A percentile compares a stretch with the other conserved stretches of the same genome.
Conservation (phyloP, 2,329 filamentous ascomycete species). For the Aureobasidium sp. region DNA sequence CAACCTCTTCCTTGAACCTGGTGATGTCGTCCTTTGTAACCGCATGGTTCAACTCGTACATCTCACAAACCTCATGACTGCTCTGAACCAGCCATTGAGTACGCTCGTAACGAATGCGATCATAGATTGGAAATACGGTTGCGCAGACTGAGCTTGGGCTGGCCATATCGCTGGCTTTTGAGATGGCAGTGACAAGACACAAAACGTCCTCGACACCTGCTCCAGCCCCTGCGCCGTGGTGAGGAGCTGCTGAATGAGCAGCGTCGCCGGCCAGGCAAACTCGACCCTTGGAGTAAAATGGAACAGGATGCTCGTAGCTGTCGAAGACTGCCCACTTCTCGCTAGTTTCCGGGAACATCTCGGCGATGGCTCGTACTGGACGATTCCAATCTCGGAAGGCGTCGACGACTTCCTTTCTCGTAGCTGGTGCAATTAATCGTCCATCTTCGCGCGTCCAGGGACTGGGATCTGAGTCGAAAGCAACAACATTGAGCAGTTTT, state of each 20-base stretch:
- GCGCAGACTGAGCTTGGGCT: slow-evolving; percentile 21
- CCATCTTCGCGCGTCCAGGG: slow-evolving; percentile 34
- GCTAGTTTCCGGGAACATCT: slow-evolving; percentile 41
- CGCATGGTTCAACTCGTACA: slow-evolving; percentile 33
- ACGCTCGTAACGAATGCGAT: slow-evolving; percentile 32
- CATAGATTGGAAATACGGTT: slow-evolving; percentile 33
- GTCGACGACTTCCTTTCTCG: slow-evolving; percentile 34
- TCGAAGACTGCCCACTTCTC: slow-evolving; percentile 45
- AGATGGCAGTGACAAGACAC: slow-evolving; percentile 25
- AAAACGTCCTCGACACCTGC: slow-evolving; percentile 51
- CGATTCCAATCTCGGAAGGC: slow-evolving; percentile 40
- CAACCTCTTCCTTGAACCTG: slow-evolving; percentile 27
- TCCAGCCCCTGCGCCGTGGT: slow-evolving; percentile 50
- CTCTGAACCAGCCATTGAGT: slow-evolving; percentile 34
- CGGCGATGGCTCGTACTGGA: slow-evolving; percentile 31
- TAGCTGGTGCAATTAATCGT: slow-evolving; percentile 34
- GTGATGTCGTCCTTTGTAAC: slow-evolving; percentile 18
- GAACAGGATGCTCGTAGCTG: slow-evolving; percentile 33
- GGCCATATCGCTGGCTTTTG: too few relatives aligned
- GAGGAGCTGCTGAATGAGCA: slow-evolving; percentile 49
- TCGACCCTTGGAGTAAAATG: slow-evolving; percentile 30
- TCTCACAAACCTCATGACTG: slow-evolving; percentile 26
- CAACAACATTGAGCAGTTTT: slow-evolving; percentile 51
- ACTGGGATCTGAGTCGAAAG: slow-evolving; percentile 33
- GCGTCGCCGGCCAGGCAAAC: slow-evolving; percentile 49